Conservation (phyloP, 176 grass and related monocot species). For the Lolium perenne region DNA sequence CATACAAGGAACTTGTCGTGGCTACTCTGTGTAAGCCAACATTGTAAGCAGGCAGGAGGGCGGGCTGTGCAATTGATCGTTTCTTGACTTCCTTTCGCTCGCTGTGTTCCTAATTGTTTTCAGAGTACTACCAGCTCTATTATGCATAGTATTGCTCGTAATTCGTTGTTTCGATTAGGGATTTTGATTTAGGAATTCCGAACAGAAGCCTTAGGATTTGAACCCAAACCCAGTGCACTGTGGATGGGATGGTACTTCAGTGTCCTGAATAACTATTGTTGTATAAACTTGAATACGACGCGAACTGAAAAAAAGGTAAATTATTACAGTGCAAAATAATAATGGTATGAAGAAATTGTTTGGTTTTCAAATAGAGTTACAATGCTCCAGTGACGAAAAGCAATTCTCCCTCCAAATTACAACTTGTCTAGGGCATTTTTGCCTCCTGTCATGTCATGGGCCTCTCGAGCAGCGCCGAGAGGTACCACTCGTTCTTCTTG, state of each 20-base stretch:
- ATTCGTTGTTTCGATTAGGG: not conserved
- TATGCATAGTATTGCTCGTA: not conserved
- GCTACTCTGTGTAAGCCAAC: not conserved
- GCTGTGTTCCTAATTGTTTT: not conserved
- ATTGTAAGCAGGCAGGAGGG: not conserved
- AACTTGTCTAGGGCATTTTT: not conserved
- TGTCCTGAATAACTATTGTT: not conserved
- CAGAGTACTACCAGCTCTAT: not conserved
- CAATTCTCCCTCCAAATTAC: not conserved
- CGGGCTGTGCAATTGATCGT: not conserved
- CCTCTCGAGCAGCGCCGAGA: constrained; percentile 64
- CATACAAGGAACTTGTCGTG: constrained; percentile 10
- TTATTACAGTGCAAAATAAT: not conserved
- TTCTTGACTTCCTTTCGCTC: constrained; percentile 10
- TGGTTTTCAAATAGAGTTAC: not conserved
- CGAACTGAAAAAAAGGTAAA: not conserved
- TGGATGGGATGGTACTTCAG: not conserved
- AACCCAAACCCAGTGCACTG: not conserved
- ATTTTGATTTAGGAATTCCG: not conserved
- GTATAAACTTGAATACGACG: not conserved
- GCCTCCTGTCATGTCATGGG: constrained; percentile 38
- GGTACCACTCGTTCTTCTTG: constrained; percentile 52
- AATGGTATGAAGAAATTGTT: not conserved
- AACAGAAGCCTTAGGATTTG: not conserved
- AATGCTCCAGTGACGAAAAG: not conserved